Evolutionary conservation across 2,329 filamentous ascomycete species (phyloP).

Genomic region (Venturia carpophila): DNA sequence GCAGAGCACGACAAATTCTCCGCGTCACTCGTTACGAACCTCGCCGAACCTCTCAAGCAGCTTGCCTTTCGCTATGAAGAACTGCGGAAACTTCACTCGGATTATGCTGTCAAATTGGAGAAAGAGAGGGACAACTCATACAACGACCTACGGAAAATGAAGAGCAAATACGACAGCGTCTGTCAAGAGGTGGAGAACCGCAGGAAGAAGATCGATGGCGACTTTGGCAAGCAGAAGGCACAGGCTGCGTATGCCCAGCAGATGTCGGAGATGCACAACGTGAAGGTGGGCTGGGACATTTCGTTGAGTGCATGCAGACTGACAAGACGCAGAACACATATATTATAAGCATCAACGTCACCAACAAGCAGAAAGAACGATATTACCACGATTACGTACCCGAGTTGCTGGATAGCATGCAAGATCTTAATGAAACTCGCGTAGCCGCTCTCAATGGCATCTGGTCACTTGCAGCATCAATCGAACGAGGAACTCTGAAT

Average conservation of each 20-base stretch:
- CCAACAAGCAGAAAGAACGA: slow-evolving; percentile 93
- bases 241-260: slow-evolving; percentile 89
- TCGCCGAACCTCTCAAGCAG: slow-evolving; percentile 80
- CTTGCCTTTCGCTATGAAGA: slow-evolving; percentile 75
- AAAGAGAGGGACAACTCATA: slow-evolving; percentile 82
- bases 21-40: slow-evolving; percentile 65
- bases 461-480: slow-evolving; percentile 70
- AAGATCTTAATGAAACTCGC: slow-evolving; percentile 86
- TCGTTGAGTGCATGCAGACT: slow-evolving; percentile 17
- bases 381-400: slow-evolving; percentile 97
- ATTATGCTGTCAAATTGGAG: slow-evolving; percentile 82
- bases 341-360: slow-evolving; percentile 89
- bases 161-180: slow-evolving; percentile 83
- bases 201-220: slow-evolving; percentile 88
- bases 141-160: slow-evolving; percentile 77
- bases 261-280: slow-evolving; percentile 89
- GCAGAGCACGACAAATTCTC: slow-evolving; percentile 82
- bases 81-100: slow-evolving; percentile 79
- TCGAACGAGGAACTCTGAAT: slow-evolving; percentile 73
- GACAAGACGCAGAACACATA: slow-evolving; percentile 66
- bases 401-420: slow-evolving; percentile 71
- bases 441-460: slow-evolving; percentile 75
- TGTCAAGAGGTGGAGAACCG: slow-evolving; percentile 93
- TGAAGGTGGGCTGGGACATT: slow-evolving; percentile 47
- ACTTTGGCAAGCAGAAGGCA: slow-evolving; percentile 83